Evolutionary conservation across 2,329 filamentous ascomycete genomes (phyloP).

Genomic region (Alternaria brassicae): DNA sequence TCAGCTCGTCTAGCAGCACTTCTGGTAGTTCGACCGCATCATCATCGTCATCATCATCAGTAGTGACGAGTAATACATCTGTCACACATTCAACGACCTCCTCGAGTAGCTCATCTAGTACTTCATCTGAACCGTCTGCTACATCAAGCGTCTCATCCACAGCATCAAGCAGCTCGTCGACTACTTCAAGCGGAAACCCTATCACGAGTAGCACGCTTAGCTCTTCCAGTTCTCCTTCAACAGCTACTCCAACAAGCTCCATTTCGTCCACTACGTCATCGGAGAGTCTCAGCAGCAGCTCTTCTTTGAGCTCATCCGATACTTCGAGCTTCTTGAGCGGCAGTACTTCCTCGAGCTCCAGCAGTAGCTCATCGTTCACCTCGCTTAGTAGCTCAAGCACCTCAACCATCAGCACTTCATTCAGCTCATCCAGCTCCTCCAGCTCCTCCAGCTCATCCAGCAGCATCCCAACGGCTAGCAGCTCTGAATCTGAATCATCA

Average conservation of each 20-base stretch:
- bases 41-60: neutral
- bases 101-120: constrained; percentile 1
- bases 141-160: neutral
- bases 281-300: neutral
- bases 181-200: neutral
- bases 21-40: neutral
- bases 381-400: neutral
- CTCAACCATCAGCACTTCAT: neutral
- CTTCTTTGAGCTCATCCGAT: neutral
- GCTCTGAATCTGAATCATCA: neutral
- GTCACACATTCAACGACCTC: neutral
- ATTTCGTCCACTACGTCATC: neutral
- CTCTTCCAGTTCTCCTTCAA: neutral
- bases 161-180: neutral
- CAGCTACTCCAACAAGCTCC: neutral
- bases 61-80: neutral
- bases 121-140: neutral
- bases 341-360: neutral
- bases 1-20: neutral
- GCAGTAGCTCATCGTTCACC: neutral
- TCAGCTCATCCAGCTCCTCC: neutral
- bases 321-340: neutral
- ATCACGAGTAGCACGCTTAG: neutral
- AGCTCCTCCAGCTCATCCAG: neutral
- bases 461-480: neutral